Evolutionary conservation across 2,329 filamentous ascomycete genomes (phyloP).

Genomic region (Botrytis sinoallii): DNA sequence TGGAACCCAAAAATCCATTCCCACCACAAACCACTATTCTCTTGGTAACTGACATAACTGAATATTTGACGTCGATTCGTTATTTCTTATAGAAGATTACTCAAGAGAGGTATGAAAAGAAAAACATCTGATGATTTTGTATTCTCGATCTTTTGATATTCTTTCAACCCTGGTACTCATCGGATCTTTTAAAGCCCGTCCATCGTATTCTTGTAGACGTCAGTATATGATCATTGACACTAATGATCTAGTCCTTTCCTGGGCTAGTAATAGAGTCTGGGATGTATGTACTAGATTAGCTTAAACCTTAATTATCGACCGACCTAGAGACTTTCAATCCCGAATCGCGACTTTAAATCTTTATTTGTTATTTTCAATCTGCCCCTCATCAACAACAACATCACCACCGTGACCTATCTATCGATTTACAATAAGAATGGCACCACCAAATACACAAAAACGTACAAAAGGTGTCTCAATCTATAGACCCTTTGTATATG

Average conservation of each 20-base stretch:
- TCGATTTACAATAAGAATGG: slow-evolving; percentile 37
- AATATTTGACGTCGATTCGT: neutral
- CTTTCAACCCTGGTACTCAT: neutral
- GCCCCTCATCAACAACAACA: slow-evolving; percentile 1
- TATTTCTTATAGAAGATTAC: neutral
- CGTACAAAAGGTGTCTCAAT: slow-evolving; percentile 65
- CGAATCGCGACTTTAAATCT: slow-evolving; percentile 3
- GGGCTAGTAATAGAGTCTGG: neutral
- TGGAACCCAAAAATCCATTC: slow-evolving; percentile 82
- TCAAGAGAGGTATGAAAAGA: neutral
- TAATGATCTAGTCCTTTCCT: slow-evolving; percentile 8
- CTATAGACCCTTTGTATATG: slow-evolving; percentile 66
- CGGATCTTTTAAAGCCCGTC: neutral
- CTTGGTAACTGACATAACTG: slow-evolving; percentile 48
- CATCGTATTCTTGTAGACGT: neutral
- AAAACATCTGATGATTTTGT: neutral
- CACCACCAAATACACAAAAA: slow-evolving; percentile 56
- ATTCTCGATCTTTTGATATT: neutral
- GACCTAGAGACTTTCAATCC: neutral
- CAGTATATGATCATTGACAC: slow-evolving; percentile 8
- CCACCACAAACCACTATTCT: slow-evolving; percentile 88
- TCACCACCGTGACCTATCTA: neutral
- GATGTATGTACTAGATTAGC: neutral
- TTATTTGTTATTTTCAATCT: neutral
- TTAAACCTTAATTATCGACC: slow-evolving; percentile 6